Conservation (phyloP, 305 asterid genomes). For the Fraxinus sp. region DNA sequence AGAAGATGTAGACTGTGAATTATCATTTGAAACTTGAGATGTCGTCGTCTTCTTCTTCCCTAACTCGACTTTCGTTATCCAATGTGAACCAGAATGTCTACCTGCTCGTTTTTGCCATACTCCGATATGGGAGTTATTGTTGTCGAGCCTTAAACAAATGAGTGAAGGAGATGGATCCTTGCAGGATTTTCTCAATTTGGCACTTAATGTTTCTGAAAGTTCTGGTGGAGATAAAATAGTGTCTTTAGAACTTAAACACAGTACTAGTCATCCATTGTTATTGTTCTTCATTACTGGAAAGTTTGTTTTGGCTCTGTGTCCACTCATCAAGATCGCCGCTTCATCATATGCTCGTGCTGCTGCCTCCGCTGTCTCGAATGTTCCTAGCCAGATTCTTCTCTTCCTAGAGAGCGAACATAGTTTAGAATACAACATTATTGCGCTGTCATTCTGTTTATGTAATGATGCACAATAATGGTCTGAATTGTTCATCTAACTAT, state of each 20-base stretch:
- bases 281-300: slow-evolving; percentile 38
- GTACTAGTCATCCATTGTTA: too few relatives aligned
- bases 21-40: background rate
- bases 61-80: slow-evolving; percentile 81
- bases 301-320: slow-evolving; percentile 71
- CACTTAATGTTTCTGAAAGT: slow-evolving; percentile 45
- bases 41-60: slow-evolving; percentile 9
- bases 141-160: slow-evolving; percentile 73
- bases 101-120: slow-evolving; percentile 82
- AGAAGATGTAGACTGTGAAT: slow-evolving; percentile 25
- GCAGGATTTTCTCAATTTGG: slow-evolving; percentile 71
- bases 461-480: background rate
- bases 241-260: too few relatives aligned
- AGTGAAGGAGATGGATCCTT: slow-evolving; percentile 69
- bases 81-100: slow-evolving; percentile 47
- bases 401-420: slow-evolving; percentile 37
- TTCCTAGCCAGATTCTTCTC: slow-evolving; percentile 87
- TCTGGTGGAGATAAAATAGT: slow-evolving; percentile 14
- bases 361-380: slow-evolving; percentile 79
- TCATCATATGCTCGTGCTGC: slow-evolving; percentile 80
- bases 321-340: slow-evolving; percentile 78
- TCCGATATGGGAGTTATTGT: slow-evolving; percentile 59
- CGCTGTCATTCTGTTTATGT: background rate
- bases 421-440: background rate
- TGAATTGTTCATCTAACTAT: background rate